Conservation (phyloP, 257 asterid species). For the Coffea canephora region DNA sequence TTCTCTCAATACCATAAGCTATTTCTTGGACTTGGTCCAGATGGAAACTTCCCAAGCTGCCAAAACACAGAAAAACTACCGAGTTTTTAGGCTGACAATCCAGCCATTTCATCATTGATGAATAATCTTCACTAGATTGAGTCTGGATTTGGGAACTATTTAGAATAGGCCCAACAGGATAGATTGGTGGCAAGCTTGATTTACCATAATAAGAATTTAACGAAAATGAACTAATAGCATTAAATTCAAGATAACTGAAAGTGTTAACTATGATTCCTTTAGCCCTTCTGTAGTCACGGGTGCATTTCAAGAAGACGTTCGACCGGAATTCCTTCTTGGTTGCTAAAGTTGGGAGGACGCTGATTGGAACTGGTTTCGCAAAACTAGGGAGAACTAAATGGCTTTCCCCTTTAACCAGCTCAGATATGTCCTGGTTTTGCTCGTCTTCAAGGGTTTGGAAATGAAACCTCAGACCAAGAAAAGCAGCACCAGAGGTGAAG, state of each 20-base stretch:
- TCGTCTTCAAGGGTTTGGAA: conserved; percentile 9
- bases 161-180: conserved; percentile 9
- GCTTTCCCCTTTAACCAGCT: neutral
- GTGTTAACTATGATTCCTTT: conserved; percentile 12
- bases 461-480: conserved; percentile 10
- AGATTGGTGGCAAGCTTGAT: conserved; percentile 1
- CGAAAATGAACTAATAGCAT: neutral
- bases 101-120: conserved; percentile 21
- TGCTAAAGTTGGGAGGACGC: neutral
- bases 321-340: neutral
- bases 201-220: neutral
- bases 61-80: conserved; percentile 16
- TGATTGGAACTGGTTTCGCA: neutral
- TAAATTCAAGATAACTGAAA: conserved; percentile 4
- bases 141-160: neutral
- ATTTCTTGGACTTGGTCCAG: conserved; percentile 20
- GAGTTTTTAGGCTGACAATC: conserved; percentile 11
- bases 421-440: neutral
- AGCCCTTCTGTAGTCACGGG: neutral
- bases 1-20: conserved; percentile 14
- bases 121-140: neutral
- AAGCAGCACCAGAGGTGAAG: conserved; percentile 10
- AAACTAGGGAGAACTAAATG: neutral
- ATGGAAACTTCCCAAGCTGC: conserved; percentile 16
- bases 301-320: neutral